These are phyloP conservation scores for Plasmodiophora brassicae DNA, from an alignment of 208 protist species.

Conservation along the genomic window DNA sequence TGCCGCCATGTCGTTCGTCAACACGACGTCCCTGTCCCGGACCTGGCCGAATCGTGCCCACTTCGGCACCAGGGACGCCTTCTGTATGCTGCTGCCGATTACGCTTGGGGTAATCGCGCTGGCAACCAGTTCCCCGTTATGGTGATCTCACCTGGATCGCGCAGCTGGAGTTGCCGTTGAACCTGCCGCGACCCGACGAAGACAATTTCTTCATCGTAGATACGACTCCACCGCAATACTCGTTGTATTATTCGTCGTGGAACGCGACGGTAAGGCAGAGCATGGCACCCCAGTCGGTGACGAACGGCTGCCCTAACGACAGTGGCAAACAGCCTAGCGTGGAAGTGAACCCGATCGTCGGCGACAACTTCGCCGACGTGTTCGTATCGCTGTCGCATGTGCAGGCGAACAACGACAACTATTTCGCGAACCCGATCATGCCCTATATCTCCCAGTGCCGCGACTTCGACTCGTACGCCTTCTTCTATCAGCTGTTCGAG, in stretches of 20 bases:
- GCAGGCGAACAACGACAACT: background rate
- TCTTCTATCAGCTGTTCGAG: conserved; percentile 12
- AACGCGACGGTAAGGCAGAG: too few species aligned
- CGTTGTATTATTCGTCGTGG: too few species aligned
- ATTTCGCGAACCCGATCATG: background rate
- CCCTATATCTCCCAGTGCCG: background rate
- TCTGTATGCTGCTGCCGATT: background rate
- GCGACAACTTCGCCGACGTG: background rate
- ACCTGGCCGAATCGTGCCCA: background rate
- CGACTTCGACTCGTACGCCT: background rate
- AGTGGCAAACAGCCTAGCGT: too few species aligned
- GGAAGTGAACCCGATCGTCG: background rate
- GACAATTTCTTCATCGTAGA: background rate
- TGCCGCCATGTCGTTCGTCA: conserved; percentile 24
- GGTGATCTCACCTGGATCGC: background rate
- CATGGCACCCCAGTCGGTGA: too few species aligned
- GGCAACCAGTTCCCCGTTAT: background rate
- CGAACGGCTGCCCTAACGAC: too few species aligned
- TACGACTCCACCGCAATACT: too few species aligned
- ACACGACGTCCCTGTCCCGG: background rate
- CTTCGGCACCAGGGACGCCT: background rate
- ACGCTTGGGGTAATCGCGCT: background rate
- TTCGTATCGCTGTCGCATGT: background rate
- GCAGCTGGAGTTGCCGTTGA: conserved; percentile 9
- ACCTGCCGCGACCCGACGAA: background rate